Base-by-base conservation (phyloP, 108 stramenopile genomes). In the Cyclotella baltica region DNA sequence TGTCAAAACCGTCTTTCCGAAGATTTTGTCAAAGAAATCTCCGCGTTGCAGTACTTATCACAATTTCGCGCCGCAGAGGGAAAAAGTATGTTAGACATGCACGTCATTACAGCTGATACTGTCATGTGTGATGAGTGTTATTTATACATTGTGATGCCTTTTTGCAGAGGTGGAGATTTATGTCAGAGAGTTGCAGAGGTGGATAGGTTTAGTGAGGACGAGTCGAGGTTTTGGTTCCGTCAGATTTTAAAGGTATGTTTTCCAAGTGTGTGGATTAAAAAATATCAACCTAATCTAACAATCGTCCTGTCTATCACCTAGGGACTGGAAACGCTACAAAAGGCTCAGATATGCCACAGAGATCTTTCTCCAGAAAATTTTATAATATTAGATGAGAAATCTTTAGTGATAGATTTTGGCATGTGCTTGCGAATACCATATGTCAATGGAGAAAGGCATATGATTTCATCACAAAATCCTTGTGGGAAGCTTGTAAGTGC, bases 401-500 rank as follows among this genome's bases (percentile, higher is more conserved):
- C 88, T 13, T 58, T 93, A 11, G 78, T 93, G 19, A 91, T 93
- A 56, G 93, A 93, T 76, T 84, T 93, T 58, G 93, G 93, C 31
- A 93, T 93, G 93, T 91, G 90, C 68, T 75, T 93, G 57, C 65
- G 89, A n/a, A 89, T 93, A 28, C 93, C 93, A 0, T 93, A 88
- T 15, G 46, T 59, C 2, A 36, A 58, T 67, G 62, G 35, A 19
- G 57, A 20, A 19, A 80, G 80, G 43, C 67, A 71, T 48, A 67
- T 84, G 18, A 77, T 88, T 18, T 64, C 55, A 23, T 43, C 57
- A 19, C 87, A 70, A 29, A 63, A 51, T 29, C 61, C 69, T 13
- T 90, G 88, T 76, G 90, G 90, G 16, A 91, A 91, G 59, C 52
- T 62, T 53, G 76, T 77, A 62, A 48, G 76, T 61, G 13, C 13